These are phyloP conservation scores for Oidiodendron maius DNA, from an alignment of 495 filamentous ascomycete genomes.

Conservation along the genomic window DNA sequence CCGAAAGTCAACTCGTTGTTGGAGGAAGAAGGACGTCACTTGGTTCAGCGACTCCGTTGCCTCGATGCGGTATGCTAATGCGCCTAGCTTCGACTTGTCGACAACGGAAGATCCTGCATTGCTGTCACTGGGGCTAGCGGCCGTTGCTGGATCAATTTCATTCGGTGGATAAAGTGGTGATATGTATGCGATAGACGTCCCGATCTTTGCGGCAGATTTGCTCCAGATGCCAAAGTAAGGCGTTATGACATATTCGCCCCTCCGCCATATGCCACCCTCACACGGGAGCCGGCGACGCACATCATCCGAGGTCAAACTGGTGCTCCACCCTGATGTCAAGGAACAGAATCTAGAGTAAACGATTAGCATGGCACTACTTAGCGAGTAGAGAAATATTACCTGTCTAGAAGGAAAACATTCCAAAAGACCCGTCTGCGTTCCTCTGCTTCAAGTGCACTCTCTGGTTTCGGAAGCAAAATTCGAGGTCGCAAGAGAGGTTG, in stretches of 20 bases:
- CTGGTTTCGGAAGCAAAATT: constrained; percentile 16
- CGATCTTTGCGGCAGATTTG: constrained; percentile 28
- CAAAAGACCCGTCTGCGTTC: constrained; percentile 34
- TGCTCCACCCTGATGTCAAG: constrained; percentile 26
- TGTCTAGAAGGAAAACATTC: constrained; percentile 35
- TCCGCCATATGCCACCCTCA: constrained; percentile 29
- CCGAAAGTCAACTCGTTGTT: constrained; percentile 29
- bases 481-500: constrained; percentile 22
- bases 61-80: constrained; percentile 39
- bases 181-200: constrained; percentile 26
- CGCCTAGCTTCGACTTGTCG: constrained; percentile 32
- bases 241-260: constrained; percentile 26
- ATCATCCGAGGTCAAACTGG: constrained; percentile 33
- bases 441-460: constrained; percentile 32
- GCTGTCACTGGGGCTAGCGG: constrained; percentile 1
- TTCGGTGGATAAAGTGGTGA: constrained; percentile 14
- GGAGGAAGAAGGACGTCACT: constrained; percentile 34
- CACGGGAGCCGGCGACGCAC: constrained; percentile 35
- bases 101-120: constrained; percentile 13
- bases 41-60: constrained; percentile 35
- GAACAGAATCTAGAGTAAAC: background rate
- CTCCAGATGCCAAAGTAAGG: constrained; percentile 39
- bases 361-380: constrained; percentile 14
- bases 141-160: constrained; percentile 4
- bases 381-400: constrained; percentile 29